A percentile compares a stretch with the other conserved stretches of the same genome.
Conservation (phyloP, 2,329 filamentous ascomycete species). For the Alternaria alternata region DNA sequence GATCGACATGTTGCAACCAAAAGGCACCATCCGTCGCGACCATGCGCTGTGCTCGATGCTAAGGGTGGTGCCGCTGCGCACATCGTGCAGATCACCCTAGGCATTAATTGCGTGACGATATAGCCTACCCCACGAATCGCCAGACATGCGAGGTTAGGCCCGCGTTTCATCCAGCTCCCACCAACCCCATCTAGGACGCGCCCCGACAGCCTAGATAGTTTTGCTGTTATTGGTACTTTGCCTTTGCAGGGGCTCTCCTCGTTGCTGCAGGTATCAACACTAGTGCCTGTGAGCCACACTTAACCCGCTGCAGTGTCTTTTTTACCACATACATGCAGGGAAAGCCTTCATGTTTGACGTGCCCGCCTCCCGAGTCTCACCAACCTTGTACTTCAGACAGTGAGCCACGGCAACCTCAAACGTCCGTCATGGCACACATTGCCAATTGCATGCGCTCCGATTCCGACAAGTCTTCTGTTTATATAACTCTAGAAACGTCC, state of each 20-base stretch:
- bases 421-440: conserved; percentile 53
- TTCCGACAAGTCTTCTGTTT: conserved; percentile 45
- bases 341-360: conserved; percentile 53
- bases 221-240: conserved; percentile 43
- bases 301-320: conserved; percentile 44
- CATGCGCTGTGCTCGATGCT: conserved; percentile 22
- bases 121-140: conserved; percentile 51
- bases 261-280: conserved; percentile 47
- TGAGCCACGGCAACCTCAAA: conserved; percentile 49
- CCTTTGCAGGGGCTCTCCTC: conserved; percentile 41
- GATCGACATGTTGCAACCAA: conserved; percentile 24
- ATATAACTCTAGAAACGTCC: conserved; percentile 51
- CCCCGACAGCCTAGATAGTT: conserved; percentile 49
- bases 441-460: conserved; percentile 53
- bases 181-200: conserved; percentile 42
- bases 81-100: conserved; percentile 40
- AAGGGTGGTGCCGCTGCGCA: conserved; percentile 31
- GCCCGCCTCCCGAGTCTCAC: conserved; percentile 51
- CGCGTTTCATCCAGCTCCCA: conserved; percentile 48
- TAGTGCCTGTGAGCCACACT: conserved; percentile 48
- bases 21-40: conserved; percentile 16
- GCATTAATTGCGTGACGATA: conserved; percentile 31
- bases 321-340: conserved; percentile 49
- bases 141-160: conserved; percentile 49
- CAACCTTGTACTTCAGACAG: conserved; percentile 49